These are phyloP conservation scores for Clathrus columnatus DNA, from an alignment of 768 basidiomycete genomes.

Conservation along the genomic window DNA sequence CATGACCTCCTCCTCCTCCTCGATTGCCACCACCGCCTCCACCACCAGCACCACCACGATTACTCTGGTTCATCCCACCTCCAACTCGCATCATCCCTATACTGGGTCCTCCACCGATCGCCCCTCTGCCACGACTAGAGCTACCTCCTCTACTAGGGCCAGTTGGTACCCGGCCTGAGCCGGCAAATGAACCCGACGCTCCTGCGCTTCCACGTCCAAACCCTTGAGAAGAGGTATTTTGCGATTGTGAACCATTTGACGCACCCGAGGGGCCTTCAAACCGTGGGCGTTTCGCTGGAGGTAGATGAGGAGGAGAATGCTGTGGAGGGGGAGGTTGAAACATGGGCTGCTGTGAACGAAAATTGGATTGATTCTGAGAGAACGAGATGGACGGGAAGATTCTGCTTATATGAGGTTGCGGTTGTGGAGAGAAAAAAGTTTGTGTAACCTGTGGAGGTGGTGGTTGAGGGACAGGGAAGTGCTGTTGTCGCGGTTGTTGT, in stretches of 20 bases:
- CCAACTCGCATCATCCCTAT: slow-evolving; percentile 28
- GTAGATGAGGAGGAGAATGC: slow-evolving; percentile 59
- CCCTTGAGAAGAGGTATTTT: slow-evolving; percentile 16
- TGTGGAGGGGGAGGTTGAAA: slow-evolving; percentile 38
- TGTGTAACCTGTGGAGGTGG: slow-evolving; percentile 11
- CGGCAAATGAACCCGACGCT: slow-evolving; percentile 16
- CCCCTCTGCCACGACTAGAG: neutral
- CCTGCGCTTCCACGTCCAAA: slow-evolving; percentile 21
- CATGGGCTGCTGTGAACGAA: slow-evolving; percentile 23
- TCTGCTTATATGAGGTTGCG: slow-evolving; percentile 17
- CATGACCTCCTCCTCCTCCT: slow-evolving; percentile 33
- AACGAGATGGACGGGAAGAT: slow-evolving; percentile 9
- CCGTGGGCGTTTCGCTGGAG: slow-evolving; percentile 84
- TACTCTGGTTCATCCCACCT: slow-evolving; percentile 23
- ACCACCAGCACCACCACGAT: slow-evolving; percentile 29
- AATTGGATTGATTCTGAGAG: slow-evolving; percentile 32
- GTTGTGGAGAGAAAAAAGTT: slow-evolving; percentile 18
- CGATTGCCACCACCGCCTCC: slow-evolving; percentile 28
- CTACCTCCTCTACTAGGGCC: slow-evolving; percentile 21
- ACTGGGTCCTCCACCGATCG: slow-evolving; percentile 9
- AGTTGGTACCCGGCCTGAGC: slow-evolving; percentile 28
- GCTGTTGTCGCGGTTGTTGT: slow-evolving; percentile 41
- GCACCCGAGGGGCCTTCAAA: slow-evolving; percentile 72
- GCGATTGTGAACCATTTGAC: slow-evolving; percentile 33
- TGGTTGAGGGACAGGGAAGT: slow-evolving; percentile 42